These are phyloP conservation scores for Capsicum chinense DNA, from an alignment of 257 asterid genomes.

Conservation along the genomic window DNA sequence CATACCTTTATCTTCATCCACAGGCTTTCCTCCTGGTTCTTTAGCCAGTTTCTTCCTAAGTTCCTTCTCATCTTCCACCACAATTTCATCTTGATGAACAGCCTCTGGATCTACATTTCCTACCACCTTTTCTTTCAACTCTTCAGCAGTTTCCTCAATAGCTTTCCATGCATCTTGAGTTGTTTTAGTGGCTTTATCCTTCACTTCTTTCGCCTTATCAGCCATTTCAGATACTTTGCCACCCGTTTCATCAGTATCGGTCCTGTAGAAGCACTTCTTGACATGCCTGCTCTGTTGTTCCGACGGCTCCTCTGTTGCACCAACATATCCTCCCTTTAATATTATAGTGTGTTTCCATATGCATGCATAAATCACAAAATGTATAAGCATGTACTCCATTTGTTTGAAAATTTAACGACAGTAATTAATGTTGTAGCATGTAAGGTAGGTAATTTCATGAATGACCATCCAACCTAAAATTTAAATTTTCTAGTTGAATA, in stretches of 20 bases:
- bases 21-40: slow-evolving; percentile 48
- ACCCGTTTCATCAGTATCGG: neutral
- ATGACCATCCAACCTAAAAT: no score
- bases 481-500: no score
- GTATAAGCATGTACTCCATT: neutral
- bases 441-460: neutral
- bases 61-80: slow-evolving; percentile 31
- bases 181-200: slow-evolving; percentile 27
- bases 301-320: slow-evolving; percentile 10
- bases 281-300: neutral
- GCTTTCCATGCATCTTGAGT: slow-evolving; percentile 35
- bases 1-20: slow-evolving; percentile 39
- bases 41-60: slow-evolving; percentile 33
- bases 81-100: slow-evolving; percentile 17
- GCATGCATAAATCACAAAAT: neutral
- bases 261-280: slow-evolving; percentile 5
- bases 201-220: neutral
- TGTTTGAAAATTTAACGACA: neutral
- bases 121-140: slow-evolving; percentile 11
- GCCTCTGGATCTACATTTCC: slow-evolving; percentile 8
- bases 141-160: slow-evolving; percentile 1
- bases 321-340: slow-evolving; percentile 27
- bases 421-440: neutral
- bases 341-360: neutral
- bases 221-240: slow-evolving; percentile 29